Conservation (phyloP, 1,284 basidiomycete genomes). For the Quambalaria eucalypti region DNA sequence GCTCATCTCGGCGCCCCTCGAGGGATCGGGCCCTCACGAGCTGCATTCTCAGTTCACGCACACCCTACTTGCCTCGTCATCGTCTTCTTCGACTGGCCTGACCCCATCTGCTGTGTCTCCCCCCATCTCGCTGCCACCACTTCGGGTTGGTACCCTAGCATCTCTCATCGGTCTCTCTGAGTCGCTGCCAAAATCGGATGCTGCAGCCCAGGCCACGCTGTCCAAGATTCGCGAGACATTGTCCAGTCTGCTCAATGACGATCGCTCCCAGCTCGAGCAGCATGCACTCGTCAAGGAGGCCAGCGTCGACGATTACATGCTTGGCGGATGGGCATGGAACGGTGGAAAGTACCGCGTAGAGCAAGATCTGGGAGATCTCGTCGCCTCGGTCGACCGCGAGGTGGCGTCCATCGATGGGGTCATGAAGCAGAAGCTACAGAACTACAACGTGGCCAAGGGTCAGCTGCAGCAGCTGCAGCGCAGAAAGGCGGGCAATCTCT, state of each 20-base stretch:
- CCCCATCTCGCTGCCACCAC: conserved; percentile 30
- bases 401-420: conserved; percentile 48
- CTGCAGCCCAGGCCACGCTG: conserved; percentile 74
- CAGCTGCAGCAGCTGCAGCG: conserved; percentile 85
- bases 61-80: conserved; percentile 37
- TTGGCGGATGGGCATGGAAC: conserved; percentile 62
- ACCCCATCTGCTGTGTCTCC: conserved; percentile 30
- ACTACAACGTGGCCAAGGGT: conserved; percentile 90
- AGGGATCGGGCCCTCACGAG: conserved; percentile 50
- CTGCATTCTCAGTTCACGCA: conserved; percentile 50
- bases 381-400: conserved; percentile 60
- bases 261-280: conserved; percentile 69
- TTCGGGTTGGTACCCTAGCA: conserved; percentile 86
- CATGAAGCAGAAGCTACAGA: conserved; percentile 66
- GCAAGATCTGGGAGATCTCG: conserved; percentile 66
- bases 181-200: conserved; percentile 81
- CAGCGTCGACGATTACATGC: conserved; percentile 69
- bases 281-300: conserved; percentile 77
- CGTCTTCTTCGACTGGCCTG: conserved; percentile 19
- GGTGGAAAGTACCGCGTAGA: conserved; percentile 75
- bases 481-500: conserved; percentile 92
- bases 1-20: conserved; percentile 53
- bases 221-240: conserved; percentile 91
- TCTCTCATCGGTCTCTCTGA: conserved; percentile 81
- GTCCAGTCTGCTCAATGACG: conserved; percentile 80